Base-by-base conservation (phyloP, 169 alveolate genomes). In the Amoebophrya sp. region DNA sequence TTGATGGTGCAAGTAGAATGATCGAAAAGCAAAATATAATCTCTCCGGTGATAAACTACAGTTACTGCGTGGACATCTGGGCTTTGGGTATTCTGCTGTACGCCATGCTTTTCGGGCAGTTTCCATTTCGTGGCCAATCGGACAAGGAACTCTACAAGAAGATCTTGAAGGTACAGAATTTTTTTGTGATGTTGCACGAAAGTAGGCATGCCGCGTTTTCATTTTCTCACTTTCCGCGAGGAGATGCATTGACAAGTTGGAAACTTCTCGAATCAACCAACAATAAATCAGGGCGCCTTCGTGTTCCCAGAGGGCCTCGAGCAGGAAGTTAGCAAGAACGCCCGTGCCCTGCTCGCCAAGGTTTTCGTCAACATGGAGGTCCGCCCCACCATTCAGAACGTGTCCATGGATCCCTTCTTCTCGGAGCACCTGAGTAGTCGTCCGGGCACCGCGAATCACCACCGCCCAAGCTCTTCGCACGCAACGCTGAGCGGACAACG, bases 31-130 rank as follows among this genome's bases (percentile, higher is more conserved):
- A n/a, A n/a, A n/a, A 47, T 18, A 47, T 12, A 7, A 47, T 47
- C 66, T 47, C 66, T 18, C 18, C 29, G 29, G 7, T 7, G 18
- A 7, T 25, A 66, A 66, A 66, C 1, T 25, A 66, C 29, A 66
- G 83, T 2, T 66, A 66, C 18, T 66, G 83, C 35, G 95, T 94
- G n/a, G 96, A 95, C 39, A 92, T 95, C 89, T 95, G 96, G 96
- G 95, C 96, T 0, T 77, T 94, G 29, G 96, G 96, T 23, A 94
- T 95, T 25, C 92, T 94, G 92, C 94, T 94, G 47, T 95, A 92
- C 90, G 94, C 94, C 40, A 93, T 95, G 95, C 91, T 95, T n/a
- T 92, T 91, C 53, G 96, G 96, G 29, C 90, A 93, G 54, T 94
- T 91, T 55, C 96, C 96, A n/a, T 94, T 94, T 90, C 92, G 90